Percentiles rank a stretch among this genome's conserved stretches.
These are phyloP conservation scores for Phytopythium mirpurense DNA, from an alignment of 352 stramenopile species.

Conservation along the genomic window DNA sequence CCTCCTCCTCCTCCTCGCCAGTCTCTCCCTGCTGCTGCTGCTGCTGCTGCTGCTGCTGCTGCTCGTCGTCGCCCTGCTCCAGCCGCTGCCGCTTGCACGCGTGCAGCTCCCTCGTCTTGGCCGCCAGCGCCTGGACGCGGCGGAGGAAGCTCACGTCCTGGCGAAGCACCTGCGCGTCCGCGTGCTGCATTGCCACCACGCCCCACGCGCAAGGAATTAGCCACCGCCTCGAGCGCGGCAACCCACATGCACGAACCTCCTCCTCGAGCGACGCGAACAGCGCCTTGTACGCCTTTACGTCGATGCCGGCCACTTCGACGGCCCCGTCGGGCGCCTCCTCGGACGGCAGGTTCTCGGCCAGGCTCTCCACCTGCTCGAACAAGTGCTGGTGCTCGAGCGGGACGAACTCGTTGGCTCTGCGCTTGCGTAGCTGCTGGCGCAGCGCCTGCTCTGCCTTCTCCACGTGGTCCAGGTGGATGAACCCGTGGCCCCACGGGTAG, in stretches of 20 bases:
- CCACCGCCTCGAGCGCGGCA: neutral
- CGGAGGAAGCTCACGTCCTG: slow-evolving; percentile 57
- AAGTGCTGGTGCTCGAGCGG: slow-evolving; percentile 65
- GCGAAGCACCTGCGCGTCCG: slow-evolving; percentile 34
- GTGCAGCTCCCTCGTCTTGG: slow-evolving; percentile 36
- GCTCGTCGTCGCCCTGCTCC: slow-evolving; percentile 22
- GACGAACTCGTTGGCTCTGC: slow-evolving; percentile 42
- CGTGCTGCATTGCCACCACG: slow-evolving; percentile 25
- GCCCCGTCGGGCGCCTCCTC: slow-evolving; percentile 1
- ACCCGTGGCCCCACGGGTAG: slow-evolving; percentile 72
- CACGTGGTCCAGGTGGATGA: slow-evolving; percentile 53
- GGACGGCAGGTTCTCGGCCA: slow-evolving; percentile 40
- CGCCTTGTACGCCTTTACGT: slow-evolving; percentile 39
- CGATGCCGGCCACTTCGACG: slow-evolving; percentile 8
- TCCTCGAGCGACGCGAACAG: slow-evolving; percentile 45
- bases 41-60: too few species aligned
- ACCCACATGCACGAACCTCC: slow-evolving; percentile 15
- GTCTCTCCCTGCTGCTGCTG: too few species aligned
- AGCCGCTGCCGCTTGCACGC: slow-evolving; percentile 11
- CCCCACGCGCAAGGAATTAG: too few species aligned
- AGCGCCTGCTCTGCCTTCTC: slow-evolving; percentile 35
- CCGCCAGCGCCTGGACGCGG: slow-evolving; percentile 44
- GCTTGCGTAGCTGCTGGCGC: slow-evolving; percentile 35
- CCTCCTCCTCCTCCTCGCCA: too few species aligned
- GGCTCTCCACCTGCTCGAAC: slow-evolving; percentile 58